A percentile compares a stretch with the other conserved stretches of the same genome.
Evolutionary conservation across 208 protist genomes (phyloP).

Genomic region (Dictyostelium gargantuum): DNA sequence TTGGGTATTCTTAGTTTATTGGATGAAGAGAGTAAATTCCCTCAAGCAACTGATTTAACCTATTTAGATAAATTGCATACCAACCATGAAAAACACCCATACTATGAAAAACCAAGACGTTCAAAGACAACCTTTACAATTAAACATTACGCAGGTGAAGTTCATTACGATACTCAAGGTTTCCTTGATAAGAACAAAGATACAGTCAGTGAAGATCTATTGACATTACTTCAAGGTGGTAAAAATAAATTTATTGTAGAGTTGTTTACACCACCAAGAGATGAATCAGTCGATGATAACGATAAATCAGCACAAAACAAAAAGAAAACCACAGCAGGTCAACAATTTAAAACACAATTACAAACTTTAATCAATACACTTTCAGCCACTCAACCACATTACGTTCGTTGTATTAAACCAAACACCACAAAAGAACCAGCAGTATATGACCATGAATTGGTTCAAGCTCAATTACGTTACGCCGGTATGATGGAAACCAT

Average conservation of each 20-base stretch:
- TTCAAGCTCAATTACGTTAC: slow-evolving; percentile 83
- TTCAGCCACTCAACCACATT: slow-evolving; percentile 71
- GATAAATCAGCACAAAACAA: neutral
- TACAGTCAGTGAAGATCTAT: slow-evolving; percentile 83
- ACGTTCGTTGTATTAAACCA: slow-evolving; percentile 83
- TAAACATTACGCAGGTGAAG: slow-evolving; percentile 86
- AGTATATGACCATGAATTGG: slow-evolving; percentile 62
- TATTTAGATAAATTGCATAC: slow-evolving; percentile 76
- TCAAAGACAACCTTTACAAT: slow-evolving; percentile 76
- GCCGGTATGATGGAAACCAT: slow-evolving; percentile 88
- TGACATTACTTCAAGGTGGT: neutral
- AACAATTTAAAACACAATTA: slow-evolving; percentile 71
- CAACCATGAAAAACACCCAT: slow-evolving; percentile 77
- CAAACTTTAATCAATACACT: slow-evolving; percentile 68
- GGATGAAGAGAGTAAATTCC: slow-evolving; percentile 81
- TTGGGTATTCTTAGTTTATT: slow-evolving; percentile 80
- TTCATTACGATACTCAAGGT: slow-evolving; percentile 79
- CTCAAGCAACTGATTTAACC: slow-evolving; percentile 76
- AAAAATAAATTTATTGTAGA: slow-evolving; percentile 56
- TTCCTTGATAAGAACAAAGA: slow-evolving; percentile 88
- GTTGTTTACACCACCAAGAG: neutral
- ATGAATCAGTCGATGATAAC: neutral
- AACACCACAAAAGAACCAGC: slow-evolving; percentile 65
- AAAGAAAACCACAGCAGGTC: slow-evolving; percentile 45
- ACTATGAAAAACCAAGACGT: slow-evolving; percentile 75